These are phyloP conservation scores for Erythrophleum ivorense DNA, from an alignment of 331 rosid species.

Conservation along the genomic window DNA sequence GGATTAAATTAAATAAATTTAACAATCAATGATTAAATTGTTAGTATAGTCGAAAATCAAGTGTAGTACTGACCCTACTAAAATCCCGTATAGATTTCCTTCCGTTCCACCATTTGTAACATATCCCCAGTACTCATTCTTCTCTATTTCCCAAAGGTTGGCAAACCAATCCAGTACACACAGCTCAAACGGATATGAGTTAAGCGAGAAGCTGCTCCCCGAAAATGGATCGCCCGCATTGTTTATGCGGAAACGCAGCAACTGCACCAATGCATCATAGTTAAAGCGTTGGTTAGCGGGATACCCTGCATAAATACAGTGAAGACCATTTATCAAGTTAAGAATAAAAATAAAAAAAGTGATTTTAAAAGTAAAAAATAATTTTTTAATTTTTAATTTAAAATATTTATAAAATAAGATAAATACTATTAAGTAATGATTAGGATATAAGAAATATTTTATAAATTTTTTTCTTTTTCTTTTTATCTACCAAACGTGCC, in stretches of 20 bases:
- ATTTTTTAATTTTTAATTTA: too few relatives aligned
- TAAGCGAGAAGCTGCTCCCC: not conserved
- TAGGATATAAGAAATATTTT: too few relatives aligned
- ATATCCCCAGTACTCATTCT: not conserved
- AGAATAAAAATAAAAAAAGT: not conserved
- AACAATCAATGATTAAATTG: too few relatives aligned
- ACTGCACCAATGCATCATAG: constrained; percentile 1
- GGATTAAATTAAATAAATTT: too few relatives aligned
- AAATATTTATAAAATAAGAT: too few relatives aligned
- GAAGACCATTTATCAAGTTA: too few relatives aligned
- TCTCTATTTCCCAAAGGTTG: not conserved
- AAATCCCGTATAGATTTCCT: constrained; percentile 2
- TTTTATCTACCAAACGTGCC: too few relatives aligned
- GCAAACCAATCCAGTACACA: constrained; percentile 9
- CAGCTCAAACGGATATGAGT: not conserved
- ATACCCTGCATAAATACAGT: not conserved
- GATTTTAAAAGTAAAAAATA: too few relatives aligned
- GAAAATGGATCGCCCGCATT: not conserved
- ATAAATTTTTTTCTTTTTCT: too few relatives aligned
- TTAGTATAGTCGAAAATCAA: not conserved
- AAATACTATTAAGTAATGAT: too few relatives aligned
- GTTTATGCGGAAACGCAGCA: not conserved
- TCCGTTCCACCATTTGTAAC: constrained; percentile 13
- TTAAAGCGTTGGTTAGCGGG: not conserved
- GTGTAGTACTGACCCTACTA: not conserved